phyloP scores from a whole-genome alignment of 345 rosid species.

The Lepidium sativum region DNA sequence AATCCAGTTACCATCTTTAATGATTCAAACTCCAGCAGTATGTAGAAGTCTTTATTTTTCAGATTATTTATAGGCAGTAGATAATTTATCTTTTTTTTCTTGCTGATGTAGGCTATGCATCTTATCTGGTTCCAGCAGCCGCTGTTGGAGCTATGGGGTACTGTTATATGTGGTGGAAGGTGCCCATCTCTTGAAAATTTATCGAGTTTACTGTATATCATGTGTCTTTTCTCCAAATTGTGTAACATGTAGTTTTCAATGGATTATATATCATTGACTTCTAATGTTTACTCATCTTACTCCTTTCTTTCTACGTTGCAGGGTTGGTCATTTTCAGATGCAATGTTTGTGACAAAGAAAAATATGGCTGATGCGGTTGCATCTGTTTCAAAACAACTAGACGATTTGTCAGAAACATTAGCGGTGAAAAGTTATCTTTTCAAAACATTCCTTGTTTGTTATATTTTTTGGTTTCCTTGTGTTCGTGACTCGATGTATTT shows the following conservation, averaged over 20 bases:
- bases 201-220: background rate
- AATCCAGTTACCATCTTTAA: constrained; percentile 70
- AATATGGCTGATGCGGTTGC: constrained; percentile 83
- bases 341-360: constrained; percentile 82
- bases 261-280: background rate
- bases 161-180: constrained; percentile 99
- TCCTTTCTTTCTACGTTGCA: constrained; percentile 29
- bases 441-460: background rate
- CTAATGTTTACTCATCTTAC: background rate
- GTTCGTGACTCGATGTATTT: constrained; percentile 2
- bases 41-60: background rate
- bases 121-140: constrained; percentile 85
- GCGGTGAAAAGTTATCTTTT: constrained; percentile 33
- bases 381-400: constrained; percentile 69
- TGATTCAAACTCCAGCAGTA: constrained; percentile 48
- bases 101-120: constrained; percentile 48
- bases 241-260: background rate
- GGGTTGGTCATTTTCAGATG: constrained; percentile 90
- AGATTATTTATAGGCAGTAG: background rate
- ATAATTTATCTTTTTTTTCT: background rate
- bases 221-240: background rate
- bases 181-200: background rate
- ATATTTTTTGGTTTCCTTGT: background rate
- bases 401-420: constrained; percentile 63
- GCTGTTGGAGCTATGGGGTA: constrained; percentile 94